Conservation (phyloP, 768 basidiomycete genomes). For the Tephrocybe sp. region DNA sequence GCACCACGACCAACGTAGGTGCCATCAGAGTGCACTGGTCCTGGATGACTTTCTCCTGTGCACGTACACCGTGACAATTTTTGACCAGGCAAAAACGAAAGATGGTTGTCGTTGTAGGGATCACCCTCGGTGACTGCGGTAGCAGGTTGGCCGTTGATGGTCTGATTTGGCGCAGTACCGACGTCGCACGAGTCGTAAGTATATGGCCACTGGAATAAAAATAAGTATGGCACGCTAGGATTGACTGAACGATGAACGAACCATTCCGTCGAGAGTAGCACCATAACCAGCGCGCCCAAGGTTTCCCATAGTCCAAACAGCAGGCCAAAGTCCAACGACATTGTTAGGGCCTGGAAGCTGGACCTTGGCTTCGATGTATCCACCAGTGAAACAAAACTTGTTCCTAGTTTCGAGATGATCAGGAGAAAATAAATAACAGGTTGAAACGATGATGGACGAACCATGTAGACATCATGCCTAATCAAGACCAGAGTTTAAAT, state of each 20-base stretch:
- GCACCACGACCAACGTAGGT: constrained; percentile 78
- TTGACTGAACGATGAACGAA: constrained; percentile 26
- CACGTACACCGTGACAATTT: constrained; percentile 87
- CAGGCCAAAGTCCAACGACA: constrained; percentile 73
- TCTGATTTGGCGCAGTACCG: constrained; percentile 82
- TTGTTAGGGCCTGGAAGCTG: constrained; percentile 65
- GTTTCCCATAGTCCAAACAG: constrained; percentile 75
- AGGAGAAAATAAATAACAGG: constrained; percentile 1
- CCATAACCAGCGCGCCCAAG: constrained; percentile 82
- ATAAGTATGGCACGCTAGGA: neutral
- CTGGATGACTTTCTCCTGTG: constrained; percentile 76
- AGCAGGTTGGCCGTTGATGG: constrained; percentile 62
- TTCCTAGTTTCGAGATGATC: constrained; percentile 52
- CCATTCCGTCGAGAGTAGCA: constrained; percentile 77
- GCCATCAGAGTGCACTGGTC: constrained; percentile 71
- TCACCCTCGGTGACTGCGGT: constrained; percentile 65
- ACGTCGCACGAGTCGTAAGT: constrained; percentile 82
- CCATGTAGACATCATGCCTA: constrained; percentile 47
- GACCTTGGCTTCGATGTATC: constrained; percentile 65
- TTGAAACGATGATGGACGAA: constrained; percentile 13
- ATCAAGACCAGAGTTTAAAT: constrained; percentile 21
- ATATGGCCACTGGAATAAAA: constrained; percentile 66
- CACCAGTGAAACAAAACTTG: constrained; percentile 89
- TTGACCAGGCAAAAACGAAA: constrained; percentile 83
- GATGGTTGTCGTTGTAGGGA: constrained; percentile 28